Percentiles rank a stretch among this genome's conserved stretches.
Conservation (phyloP, 805 yeast genomes). For the Candida vaughaniae region DNA sequence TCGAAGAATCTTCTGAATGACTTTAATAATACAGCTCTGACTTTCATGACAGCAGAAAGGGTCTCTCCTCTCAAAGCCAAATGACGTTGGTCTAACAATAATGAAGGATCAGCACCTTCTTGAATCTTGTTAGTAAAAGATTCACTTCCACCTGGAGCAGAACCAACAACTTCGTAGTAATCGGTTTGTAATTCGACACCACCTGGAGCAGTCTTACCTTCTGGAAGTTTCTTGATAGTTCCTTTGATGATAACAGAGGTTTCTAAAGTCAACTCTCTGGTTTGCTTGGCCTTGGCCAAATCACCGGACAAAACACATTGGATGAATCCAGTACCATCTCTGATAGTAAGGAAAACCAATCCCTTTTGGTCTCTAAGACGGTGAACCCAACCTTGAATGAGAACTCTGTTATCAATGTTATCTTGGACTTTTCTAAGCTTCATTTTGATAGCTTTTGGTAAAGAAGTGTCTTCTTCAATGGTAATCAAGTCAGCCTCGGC, state of each 20-base stretch:
- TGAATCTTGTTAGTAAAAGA: slow-evolving; percentile 92
- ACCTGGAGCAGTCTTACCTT: slow-evolving; percentile 96
- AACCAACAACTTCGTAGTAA: slow-evolving; percentile 82
- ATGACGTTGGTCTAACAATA: slow-evolving; percentile 93
- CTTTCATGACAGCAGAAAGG: slow-evolving; percentile 88
- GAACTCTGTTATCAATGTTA: slow-evolving; percentile 66
- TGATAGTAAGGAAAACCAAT: slow-evolving; percentile 80
- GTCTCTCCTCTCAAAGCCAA: slow-evolving; percentile 96
- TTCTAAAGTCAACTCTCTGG: slow-evolving; percentile 84
- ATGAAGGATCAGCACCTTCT: slow-evolving; percentile 91
- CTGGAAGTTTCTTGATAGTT: slow-evolving; percentile 78
- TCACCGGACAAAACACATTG: slow-evolving; percentile 90
- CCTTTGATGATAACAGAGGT: slow-evolving; percentile 82
- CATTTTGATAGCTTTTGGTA: slow-evolving; percentile 66
- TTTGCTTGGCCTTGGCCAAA: slow-evolving; percentile 85
- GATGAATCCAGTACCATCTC: slow-evolving; percentile 92
- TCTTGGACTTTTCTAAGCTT: slow-evolving; percentile 60
- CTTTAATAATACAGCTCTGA: slow-evolving; percentile 76
- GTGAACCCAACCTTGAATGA: slow-evolving; percentile 93
- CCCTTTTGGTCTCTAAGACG: slow-evolving; percentile 93
- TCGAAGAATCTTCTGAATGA: slow-evolving; percentile 74
- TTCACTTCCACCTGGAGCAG: slow-evolving; percentile 96
- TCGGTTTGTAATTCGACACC: slow-evolving; percentile 93
- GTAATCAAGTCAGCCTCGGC: slow-evolving; percentile 73
- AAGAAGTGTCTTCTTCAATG: slow-evolving; percentile 69